Conservation (phyloP, 345 rosid genomes). For the Sonneratia caseolaris region DNA sequence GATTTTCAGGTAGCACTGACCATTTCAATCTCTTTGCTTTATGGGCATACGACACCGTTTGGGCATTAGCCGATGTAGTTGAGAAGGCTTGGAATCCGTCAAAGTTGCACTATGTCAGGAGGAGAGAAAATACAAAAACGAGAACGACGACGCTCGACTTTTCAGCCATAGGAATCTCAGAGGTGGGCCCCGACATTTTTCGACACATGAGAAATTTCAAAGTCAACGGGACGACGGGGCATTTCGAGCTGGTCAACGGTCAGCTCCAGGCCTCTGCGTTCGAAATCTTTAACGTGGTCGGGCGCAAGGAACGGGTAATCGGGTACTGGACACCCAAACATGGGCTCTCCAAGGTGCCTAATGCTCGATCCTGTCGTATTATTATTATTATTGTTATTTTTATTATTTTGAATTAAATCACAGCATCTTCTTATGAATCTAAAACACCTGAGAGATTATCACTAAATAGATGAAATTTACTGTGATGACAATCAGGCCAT, state of each 20-base stretch:
- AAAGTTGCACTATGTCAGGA: neutral
- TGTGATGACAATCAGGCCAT: neutral
- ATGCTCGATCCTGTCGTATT: neutral
- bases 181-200: constrained; percentile 19
- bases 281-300: constrained; percentile 30
- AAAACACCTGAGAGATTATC: too few species aligned
- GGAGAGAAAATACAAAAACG: constrained; percentile 4
- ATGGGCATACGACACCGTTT: constrained; percentile 11
- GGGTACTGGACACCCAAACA: constrained; percentile 28
- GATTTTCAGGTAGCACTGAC: neutral
- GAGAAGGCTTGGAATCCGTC: constrained; percentile 6
- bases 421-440: neutral
- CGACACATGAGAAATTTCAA: constrained; percentile 7
- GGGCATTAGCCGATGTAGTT: constrained; percentile 6
- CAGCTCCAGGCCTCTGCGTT: constrained; percentile 19
- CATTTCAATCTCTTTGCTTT: constrained; percentile 7
- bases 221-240: constrained; percentile 30
- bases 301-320: constrained; percentile 8
- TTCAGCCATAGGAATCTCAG: constrained; percentile 11
- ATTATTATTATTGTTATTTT: too few species aligned
- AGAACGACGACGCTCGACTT: constrained; percentile 4
- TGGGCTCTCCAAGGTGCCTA: constrained; percentile 4
- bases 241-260: constrained; percentile 22
- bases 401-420: too few species aligned
- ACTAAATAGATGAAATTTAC: neutral